Evolutionary conservation across 345 rosid species (phyloP), one percentile per base, ranked within the genome.

Genomic region (Arabidopsis suecica): DNA sequence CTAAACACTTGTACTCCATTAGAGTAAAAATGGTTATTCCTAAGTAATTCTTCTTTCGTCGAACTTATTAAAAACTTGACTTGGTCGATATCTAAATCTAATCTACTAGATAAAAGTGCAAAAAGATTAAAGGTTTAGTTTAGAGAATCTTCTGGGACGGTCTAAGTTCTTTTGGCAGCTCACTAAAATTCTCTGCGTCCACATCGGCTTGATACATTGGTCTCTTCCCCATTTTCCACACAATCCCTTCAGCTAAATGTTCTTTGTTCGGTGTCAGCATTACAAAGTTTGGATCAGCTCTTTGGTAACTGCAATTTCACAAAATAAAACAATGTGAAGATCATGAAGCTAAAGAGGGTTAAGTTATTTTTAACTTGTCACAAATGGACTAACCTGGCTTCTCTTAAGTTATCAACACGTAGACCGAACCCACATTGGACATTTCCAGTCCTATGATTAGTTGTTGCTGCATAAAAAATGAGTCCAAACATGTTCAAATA

Each of bases 251-350:
- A 3, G 96, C 98, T 16, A 89, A 77, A 79, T 91, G 98, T 78
- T 93, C 96, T 82, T 93, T 93, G 85, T 77, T 88, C 7, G 95
- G 93, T 23, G 95, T 91, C 80, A 91, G 87, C 97, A 91, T 91
- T 16, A 91, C 82, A 7, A 83, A 94, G 79, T 94, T 91, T 22
- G 95, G 97, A 83, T 88, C 96, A 0, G 95, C 96, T 82, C 98
- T 80, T 87, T 91, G 93, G 74, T 94, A 94, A 76, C 98, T 94
- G 90, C 83, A 80, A 70, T 11, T 36, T 42, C 55, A 76, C 0
- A 33, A 5, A 47, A 65, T 41, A 16, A 3, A 9, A 6, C 9
- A 16, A 42, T 41, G 54, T 30, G 0, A 67, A 10, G 3, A 68
- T 23, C 11, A 63, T 32, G 10, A 16, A 16, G 14, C 41, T 9